Evolutionary conservation across 1,139 yeast species (phyloP).

Genomic region (Pichia cactophila): DNA sequence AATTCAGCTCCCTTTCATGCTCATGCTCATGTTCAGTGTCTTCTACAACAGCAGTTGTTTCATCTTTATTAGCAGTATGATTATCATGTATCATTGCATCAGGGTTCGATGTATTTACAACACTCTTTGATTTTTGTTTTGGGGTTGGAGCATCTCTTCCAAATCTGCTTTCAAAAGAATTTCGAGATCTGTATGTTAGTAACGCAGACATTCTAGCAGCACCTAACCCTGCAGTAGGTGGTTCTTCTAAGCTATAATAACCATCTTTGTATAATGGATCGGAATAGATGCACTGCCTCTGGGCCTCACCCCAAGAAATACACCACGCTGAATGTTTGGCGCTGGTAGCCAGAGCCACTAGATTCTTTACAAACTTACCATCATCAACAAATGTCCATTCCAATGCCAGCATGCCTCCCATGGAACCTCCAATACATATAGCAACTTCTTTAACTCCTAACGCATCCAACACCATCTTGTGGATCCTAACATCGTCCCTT

Average conservation of each 20-base stretch:
- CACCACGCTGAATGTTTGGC: slow-evolving; percentile 98
- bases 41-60: slow-evolving; percentile 12
- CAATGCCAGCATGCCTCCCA: slow-evolving; percentile 98
- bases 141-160: slow-evolving; percentile 55
- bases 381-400: slow-evolving; percentile 61
- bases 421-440: slow-evolving; percentile 88
- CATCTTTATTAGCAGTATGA: slow-evolving; percentile 9
- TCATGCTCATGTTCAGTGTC: slow-evolving; percentile 9
- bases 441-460: slow-evolving; percentile 73
- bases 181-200: slow-evolving; percentile 83
- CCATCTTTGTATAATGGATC: slow-evolving; percentile 94
- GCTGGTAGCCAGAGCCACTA: slow-evolving; percentile 86
- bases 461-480: slow-evolving; percentile 58
- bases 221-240: slow-evolving; percentile 79
- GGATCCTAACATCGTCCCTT: slow-evolving; percentile 84
- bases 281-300: slow-evolving; percentile 88
- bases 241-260: slow-evolving; percentile 65
- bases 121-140: slow-evolving; percentile 22
- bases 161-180: slow-evolving; percentile 83
- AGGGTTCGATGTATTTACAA: slow-evolving; percentile 1
- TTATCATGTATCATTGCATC: slow-evolving; percentile 1
- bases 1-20: slow-evolving; percentile 38
- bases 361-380: slow-evolving; percentile 64
- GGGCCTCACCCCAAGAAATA: slow-evolving; percentile 98
- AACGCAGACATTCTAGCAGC: slow-evolving; percentile 98